Conservation (phyloP, 2,329 filamentous ascomycete species). For the Pseudofabraea citricarpa region DNA sequence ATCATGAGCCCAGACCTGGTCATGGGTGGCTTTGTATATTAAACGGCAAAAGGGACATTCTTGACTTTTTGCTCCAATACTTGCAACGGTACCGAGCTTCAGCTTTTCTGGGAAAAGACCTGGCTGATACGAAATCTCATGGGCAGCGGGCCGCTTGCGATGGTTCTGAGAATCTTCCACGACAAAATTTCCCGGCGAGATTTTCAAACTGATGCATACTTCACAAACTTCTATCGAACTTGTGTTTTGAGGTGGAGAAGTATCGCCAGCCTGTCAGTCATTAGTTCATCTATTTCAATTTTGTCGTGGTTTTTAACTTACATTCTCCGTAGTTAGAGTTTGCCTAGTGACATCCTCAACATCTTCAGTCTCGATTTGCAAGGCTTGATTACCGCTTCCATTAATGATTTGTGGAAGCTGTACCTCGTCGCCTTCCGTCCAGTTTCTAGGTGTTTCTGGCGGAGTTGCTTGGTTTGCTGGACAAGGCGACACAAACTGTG, state of each 20-base stretch:
- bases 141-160: neutral
- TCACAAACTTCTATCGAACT: neutral
- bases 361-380: neutral
- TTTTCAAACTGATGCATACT: neutral
- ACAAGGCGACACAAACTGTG: too few relatives aligned
- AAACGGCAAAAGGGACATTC: neutral
- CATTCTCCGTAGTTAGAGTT: neutral
- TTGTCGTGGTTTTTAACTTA: neutral
- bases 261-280: neutral
- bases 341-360: neutral
- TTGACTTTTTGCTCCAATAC: neutral
- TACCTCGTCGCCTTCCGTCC: neutral
- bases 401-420: neutral
- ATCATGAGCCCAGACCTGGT: neutral
- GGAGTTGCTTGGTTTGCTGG: neutral
- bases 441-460: neutral
- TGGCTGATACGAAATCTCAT: neutral
- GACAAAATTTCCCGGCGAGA: neutral
- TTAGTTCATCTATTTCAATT: neutral
- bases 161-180: neutral
- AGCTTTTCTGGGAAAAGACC: neutral
- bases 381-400: neutral
- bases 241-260: neutral
- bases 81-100: neutral
- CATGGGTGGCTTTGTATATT: neutral